Conservation (phyloP, 1,139 yeast species). For the Pneumocystis jirovecii region DNA sequence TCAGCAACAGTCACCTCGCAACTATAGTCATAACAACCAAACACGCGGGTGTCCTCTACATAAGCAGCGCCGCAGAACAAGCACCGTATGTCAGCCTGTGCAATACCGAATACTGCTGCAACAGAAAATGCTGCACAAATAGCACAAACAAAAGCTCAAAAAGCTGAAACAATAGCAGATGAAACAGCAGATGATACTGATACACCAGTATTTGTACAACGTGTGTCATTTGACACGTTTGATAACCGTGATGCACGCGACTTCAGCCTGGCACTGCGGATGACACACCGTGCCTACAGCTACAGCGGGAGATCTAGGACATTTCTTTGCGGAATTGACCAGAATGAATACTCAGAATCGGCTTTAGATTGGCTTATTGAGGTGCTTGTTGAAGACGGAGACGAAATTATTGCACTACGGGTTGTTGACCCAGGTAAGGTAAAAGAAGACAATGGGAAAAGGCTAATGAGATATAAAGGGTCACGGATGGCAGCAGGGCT, state of each 20-base stretch:
- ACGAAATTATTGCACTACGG: slow-evolving; percentile 16
- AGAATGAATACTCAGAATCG: slow-evolving; percentile 39
- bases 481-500: slow-evolving; percentile 18
- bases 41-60: too few species aligned
- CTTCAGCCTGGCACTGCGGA: slow-evolving; percentile 37
- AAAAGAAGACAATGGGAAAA: too few species aligned
- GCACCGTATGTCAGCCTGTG: too few species aligned
- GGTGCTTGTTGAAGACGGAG: slow-evolving; percentile 33
- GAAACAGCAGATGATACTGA: too few species aligned
- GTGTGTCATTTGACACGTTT: slow-evolving; percentile 44
- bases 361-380: slow-evolving; percentile 56
- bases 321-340: slow-evolving; percentile 46
- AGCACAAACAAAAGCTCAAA: too few species aligned
- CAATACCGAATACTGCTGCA: too few species aligned
- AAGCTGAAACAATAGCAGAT: too few species aligned
- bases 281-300: slow-evolving; percentile 41
- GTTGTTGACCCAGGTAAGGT: slow-evolving; percentile 27
- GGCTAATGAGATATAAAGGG: too few species aligned
- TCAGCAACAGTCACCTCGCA: too few species aligned
- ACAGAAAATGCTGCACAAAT: too few species aligned
- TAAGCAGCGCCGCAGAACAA: too few species aligned
- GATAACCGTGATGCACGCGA: slow-evolving; percentile 28
- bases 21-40: too few species aligned
- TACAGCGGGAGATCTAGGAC: slow-evolving; percentile 47
- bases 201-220: slow-evolving; percentile 8